phyloP scores from a whole-genome alignment of 768 basidiomycete species.

The Tubosaeta brunneosetosa region DNA sequence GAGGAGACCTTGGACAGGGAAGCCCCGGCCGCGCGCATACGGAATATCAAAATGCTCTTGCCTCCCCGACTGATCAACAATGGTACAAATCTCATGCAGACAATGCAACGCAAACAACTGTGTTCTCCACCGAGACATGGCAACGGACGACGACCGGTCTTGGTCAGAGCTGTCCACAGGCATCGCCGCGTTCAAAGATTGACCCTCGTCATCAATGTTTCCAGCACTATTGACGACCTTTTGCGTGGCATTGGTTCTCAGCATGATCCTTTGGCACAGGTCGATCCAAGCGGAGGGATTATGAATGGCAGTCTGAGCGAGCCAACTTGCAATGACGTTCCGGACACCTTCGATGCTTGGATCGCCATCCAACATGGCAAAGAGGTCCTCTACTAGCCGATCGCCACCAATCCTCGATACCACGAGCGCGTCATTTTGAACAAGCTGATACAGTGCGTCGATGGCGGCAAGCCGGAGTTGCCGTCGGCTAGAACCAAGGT shows the following conservation, averaged over 20 bases:
- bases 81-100: conserved; percentile 80
- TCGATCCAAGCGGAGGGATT: conserved; percentile 98
- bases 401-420: conserved; percentile 96
- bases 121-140: conserved; percentile 90
- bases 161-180: conserved; percentile 27
- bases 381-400: conserved; percentile 87
- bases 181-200: conserved; percentile 72
- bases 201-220: conserved; percentile 85
- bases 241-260: conserved; percentile 82
- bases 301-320: conserved; percentile 87
- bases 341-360: conserved; percentile 90
- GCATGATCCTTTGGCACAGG: conserved; percentile 96
- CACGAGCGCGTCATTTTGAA: conserved; percentile 87
- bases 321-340: conserved; percentile 90
- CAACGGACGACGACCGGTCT: conserved; percentile 34
- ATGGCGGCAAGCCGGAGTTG: conserved; percentile 92
- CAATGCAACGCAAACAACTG: conserved; percentile 93
- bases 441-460: conserved; percentile 93
- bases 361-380: conserved; percentile 93
- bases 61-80: conserved; percentile 66
- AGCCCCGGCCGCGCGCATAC: conserved; percentile 58
- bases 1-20: conserved; percentile 59
- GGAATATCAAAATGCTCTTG: conserved; percentile 81
- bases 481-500: conserved; percentile 76
- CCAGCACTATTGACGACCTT: conserved; percentile 60